These are phyloP conservation scores for Skeletonema tropicum DNA, from an alignment of 108 stramenopile species.

Conservation along the genomic window DNA sequence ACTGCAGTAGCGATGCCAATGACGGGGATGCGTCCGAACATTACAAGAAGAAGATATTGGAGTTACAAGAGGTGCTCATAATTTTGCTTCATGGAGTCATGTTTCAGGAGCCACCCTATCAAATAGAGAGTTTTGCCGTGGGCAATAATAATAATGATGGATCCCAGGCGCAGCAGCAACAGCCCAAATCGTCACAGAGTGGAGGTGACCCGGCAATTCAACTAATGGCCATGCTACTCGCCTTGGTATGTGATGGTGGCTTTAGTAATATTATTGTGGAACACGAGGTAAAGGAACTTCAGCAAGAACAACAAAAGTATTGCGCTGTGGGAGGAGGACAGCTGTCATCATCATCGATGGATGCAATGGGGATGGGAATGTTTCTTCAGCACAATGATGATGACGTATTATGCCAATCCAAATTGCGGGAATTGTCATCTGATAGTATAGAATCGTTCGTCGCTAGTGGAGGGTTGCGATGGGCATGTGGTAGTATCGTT, in stretches of 20 bases:
- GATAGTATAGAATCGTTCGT: conserved; percentile 48
- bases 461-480: conserved; percentile 44
- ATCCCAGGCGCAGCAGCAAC: background rate
- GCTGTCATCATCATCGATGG: background rate
- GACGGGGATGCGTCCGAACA: background rate
- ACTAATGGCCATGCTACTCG: conserved; percentile 41
- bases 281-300: conserved; percentile 13
- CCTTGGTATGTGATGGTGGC: conserved; percentile 38
- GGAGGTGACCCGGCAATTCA: conserved; percentile 44
- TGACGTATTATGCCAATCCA: conserved; percentile 6
- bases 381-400: background rate
- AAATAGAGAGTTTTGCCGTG: conserved; percentile 4
- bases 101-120: conserved; percentile 27
- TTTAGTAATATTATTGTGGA: conserved; percentile 29
- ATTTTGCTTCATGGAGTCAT: conserved; percentile 24
- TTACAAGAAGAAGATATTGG: background rate
- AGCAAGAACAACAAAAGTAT: conserved; percentile 1
- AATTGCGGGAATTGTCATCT: conserved; percentile 15
- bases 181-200: conserved; percentile 7
- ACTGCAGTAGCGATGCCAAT: background rate
- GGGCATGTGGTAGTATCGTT: conserved; percentile 37
- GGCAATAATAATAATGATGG: background rate
- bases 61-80: conserved; percentile 30
- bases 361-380: conserved; percentile 4
- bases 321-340: conserved; percentile 3